Evolutionary conservation across 208 protist species (phyloP).

Genomic region (Leptomonas seymouri): DNA sequence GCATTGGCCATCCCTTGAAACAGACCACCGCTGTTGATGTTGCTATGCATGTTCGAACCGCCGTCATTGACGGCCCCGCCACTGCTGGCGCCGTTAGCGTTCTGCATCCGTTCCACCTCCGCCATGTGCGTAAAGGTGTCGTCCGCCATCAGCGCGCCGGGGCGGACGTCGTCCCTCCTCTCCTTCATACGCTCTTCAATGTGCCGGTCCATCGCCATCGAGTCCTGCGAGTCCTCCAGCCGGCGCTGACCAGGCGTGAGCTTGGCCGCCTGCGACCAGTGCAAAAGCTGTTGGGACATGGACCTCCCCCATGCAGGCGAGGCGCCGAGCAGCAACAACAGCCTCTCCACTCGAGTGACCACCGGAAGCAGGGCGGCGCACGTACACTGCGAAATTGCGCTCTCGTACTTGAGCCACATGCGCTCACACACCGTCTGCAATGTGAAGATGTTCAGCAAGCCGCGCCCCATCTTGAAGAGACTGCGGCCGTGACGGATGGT

Average conservation of each 20-base stretch:
- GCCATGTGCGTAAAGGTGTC: conserved; percentile 52
- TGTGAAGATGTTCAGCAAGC: conserved; percentile 79
- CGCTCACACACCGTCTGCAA: conserved; percentile 67
- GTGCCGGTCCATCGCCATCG: conserved; percentile 9
- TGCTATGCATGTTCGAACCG: neutral
- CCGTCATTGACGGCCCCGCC: neutral
- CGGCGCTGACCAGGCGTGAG: conserved; percentile 6
- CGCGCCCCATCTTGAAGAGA: conserved; percentile 86
- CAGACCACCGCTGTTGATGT: neutral
- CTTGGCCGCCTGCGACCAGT: conserved; percentile 21
- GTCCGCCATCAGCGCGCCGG: conserved; percentile 32
- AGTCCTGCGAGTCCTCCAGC: conserved; percentile 13
- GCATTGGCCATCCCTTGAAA: neutral
- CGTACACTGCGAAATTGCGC: conserved; percentile 18
- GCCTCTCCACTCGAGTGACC: conserved; percentile 19
- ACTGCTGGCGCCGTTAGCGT: neutral
- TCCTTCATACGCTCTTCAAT: conserved; percentile 19
- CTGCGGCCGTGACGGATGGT: conserved; percentile 86
- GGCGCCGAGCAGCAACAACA: conserved; percentile 3
- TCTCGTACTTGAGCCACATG: conserved; percentile 64
- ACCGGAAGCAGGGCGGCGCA: conserved; percentile 32
- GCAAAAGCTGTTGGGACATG: conserved; percentile 18
- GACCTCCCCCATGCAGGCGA: conserved; percentile 14
- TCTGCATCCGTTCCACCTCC: conserved; percentile 26
- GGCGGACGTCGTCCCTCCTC: neutral